phyloP scores from a whole-genome alignment of 2,329 filamentous ascomycete species.

The Mariannaea elegans region DNA sequence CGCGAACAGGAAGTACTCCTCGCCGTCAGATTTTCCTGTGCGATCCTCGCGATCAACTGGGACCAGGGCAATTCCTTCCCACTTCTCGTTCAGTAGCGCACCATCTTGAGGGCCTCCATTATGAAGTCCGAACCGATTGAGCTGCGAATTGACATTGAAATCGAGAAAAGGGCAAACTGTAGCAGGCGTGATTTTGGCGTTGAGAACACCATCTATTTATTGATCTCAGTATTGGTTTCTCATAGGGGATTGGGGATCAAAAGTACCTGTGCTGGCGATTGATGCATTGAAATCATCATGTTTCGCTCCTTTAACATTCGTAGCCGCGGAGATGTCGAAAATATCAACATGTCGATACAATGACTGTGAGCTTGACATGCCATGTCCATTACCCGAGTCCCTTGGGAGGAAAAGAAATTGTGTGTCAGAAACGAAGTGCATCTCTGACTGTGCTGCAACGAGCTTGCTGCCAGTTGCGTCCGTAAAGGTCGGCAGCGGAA shows the following conservation, averaged over 20 bases:
- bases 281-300: conserved; percentile 46
- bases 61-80: conserved; percentile 74
- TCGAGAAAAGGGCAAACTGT: conserved; percentile 73
- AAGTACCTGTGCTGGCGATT: conserved; percentile 34
- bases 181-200: conserved; percentile 63
- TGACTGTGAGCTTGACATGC: conserved; percentile 59
- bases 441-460: conserved; percentile 73
- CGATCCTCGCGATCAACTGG: conserved; percentile 56
- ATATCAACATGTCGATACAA: conserved; percentile 76
- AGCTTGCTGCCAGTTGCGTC: conserved; percentile 59
- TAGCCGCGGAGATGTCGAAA: conserved; percentile 69
- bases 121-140: conserved; percentile 72
- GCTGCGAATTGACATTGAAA: conserved; percentile 71
- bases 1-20: conserved; percentile 74
- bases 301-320: conserved; percentile 63
- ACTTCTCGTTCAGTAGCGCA: conserved; percentile 76
- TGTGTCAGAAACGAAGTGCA: conserved; percentile 68
- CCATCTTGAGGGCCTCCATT: conserved; percentile 71
- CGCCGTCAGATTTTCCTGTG: conserved; percentile 46
- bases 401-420: conserved; percentile 75
- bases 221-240: background rate
- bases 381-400: conserved; percentile 69
- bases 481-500: conserved; percentile 68
- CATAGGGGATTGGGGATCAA: background rate
- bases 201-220: conserved; percentile 58